Evolutionary conservation across 2,329 filamentous ascomycete genomes (phyloP).

Genomic region (Colletotrichum coccodes): DNA sequence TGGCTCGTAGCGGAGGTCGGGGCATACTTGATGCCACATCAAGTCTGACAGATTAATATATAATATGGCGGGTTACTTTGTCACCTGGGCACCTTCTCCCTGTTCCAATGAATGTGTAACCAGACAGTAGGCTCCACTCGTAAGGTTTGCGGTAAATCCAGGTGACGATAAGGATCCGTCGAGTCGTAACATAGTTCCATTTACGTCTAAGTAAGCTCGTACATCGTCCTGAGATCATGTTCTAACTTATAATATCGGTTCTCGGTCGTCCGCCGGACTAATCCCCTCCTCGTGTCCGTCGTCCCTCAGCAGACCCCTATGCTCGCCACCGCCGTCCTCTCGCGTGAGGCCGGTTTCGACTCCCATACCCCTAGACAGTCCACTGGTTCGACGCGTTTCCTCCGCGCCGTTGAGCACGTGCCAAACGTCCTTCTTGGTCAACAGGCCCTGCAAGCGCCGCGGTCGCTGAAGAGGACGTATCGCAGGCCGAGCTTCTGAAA

Average conservation of each 20-base stretch:
- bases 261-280: conserved; percentile 35
- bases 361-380: conserved; percentile 37
- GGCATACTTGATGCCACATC: not conserved
- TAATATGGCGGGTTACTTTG: too few relatives aligned
- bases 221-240: not conserved
- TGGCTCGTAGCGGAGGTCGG: not conserved
- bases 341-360: conserved; percentile 48
- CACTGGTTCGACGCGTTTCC: conserved; percentile 61
- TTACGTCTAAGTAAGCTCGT: not conserved
- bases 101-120: too few relatives aligned
- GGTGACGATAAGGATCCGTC: not conserved
- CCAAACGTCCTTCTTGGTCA: conserved; percentile 99
- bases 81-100: too few relatives aligned
- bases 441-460: conserved; percentile 83
- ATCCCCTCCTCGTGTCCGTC: conserved; percentile 46
- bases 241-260: conserved; percentile 32
- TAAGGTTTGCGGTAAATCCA: not conserved
- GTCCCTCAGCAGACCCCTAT: conserved; percentile 52
- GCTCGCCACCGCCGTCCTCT: conserved; percentile 52
- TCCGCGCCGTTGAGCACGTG: conserved; percentile 86
- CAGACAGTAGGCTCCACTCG: too few relatives aligned
- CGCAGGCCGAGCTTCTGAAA: conserved; percentile 94
- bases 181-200: not conserved
- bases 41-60: too few relatives aligned
- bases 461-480: conserved; percentile 88